A percentile compares a stretch with the other conserved stretches of the same genome.
phyloP scores from a whole-genome alignment of 2,329 filamentous ascomycete genomes.

The Septoria linicola region DNA sequence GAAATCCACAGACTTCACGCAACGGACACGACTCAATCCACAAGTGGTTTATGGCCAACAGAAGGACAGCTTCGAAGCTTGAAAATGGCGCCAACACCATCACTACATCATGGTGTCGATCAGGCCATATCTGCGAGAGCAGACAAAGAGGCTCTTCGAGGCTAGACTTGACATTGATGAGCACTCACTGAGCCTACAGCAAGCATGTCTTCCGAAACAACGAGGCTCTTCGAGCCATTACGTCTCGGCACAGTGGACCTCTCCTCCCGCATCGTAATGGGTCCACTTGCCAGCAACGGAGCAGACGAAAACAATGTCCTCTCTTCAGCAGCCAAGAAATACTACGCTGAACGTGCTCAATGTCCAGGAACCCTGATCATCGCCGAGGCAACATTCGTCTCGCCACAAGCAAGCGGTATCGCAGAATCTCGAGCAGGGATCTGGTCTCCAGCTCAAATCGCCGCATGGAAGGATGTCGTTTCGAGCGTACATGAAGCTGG shows the following conservation, averaged over 20 bases:
- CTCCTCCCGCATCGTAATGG: constrained; percentile 53
- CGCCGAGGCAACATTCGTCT: constrained; percentile 40
- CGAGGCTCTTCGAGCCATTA: constrained; percentile 44
- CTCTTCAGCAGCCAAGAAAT: constrained; percentile 29
- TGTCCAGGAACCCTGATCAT: constrained; percentile 38
- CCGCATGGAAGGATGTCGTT: constrained; percentile 53
- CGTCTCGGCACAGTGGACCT: constrained; percentile 45
- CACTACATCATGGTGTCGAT: neutral
- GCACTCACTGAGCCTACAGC: neutral
- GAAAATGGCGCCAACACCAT: constrained; percentile 8
- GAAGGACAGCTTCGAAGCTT: constrained; percentile 2
- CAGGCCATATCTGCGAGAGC: neutral
- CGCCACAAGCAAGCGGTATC: constrained; percentile 31
- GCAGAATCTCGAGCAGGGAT: constrained; percentile 30
- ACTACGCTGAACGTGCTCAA: constrained; percentile 36
- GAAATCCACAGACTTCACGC: too few species aligned
- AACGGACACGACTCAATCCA: too few species aligned
- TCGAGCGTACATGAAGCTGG: constrained; percentile 54
- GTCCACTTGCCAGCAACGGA: constrained; percentile 53
- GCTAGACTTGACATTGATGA: neutral
- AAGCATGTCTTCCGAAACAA: neutral
- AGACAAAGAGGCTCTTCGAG: neutral
- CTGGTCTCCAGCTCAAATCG: constrained; percentile 43
- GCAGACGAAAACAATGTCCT: constrained; percentile 42
- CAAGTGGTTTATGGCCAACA: neutral